Conservation (phyloP, 2,329 filamentous ascomycete genomes). For the Xylariaceae sp. region DNA sequence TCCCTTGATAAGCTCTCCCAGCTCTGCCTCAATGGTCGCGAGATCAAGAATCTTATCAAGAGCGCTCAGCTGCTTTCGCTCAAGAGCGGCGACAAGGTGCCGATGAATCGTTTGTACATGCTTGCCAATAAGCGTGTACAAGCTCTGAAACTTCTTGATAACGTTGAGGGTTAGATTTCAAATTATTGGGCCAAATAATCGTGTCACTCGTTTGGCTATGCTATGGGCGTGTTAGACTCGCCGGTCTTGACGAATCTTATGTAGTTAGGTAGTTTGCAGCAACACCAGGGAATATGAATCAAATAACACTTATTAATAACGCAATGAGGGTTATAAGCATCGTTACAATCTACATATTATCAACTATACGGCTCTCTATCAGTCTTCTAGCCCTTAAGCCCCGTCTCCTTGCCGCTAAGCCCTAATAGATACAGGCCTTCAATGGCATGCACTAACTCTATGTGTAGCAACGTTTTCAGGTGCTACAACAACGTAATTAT, state of each 20-base stretch:
- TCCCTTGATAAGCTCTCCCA: conserved; percentile 42
- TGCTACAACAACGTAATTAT: conserved; percentile 6
- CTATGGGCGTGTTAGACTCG: too few species aligned
- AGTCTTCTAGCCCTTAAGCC: conserved; percentile 1
- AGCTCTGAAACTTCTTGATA: conserved; percentile 15
- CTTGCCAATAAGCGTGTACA: conserved; percentile 38
- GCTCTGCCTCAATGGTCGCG: conserved; percentile 50
- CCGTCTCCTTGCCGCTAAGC: conserved; percentile 9
- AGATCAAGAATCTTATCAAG: conserved; percentile 56
- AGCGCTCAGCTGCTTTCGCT: conserved; percentile 41
- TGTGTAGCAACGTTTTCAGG: too few species aligned
- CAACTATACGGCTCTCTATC: conserved; percentile 1
- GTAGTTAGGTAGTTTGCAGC: too few species aligned
- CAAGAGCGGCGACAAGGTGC: conserved; percentile 35
- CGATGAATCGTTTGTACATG: conserved; percentile 35
- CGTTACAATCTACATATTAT: background rate
- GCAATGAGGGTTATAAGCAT: too few species aligned
- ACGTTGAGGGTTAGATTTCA: too few species aligned
- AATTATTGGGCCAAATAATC: too few species aligned
- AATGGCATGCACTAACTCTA: too few species aligned
- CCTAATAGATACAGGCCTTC: too few species aligned
- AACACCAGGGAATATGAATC: too few species aligned
- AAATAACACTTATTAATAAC: too few species aligned
- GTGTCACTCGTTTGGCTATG: background rate
- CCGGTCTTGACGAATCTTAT: too few species aligned